phyloP scores from a whole-genome alignment of 352 stramenopile genomes.

The Albugo laibachii region DNA sequence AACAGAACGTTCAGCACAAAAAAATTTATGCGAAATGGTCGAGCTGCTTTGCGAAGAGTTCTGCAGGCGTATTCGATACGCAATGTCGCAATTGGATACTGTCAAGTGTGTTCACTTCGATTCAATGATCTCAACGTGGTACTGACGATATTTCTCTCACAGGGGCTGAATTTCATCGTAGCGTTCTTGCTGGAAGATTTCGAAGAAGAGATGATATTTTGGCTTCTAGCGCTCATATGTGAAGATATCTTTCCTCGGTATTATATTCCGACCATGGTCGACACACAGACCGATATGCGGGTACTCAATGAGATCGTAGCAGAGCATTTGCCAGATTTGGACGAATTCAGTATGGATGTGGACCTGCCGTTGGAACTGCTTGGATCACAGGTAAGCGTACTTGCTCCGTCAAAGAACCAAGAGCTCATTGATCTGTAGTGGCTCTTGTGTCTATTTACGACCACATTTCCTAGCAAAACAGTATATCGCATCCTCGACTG shows the following conservation, averaged over 20 bases:
- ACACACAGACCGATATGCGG: slow-evolving; percentile 78
- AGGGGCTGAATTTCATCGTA: slow-evolving; percentile 80
- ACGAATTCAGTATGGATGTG: slow-evolving; percentile 54
- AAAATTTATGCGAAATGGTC: slow-evolving; percentile 31
- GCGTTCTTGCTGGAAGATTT: slow-evolving; percentile 58
- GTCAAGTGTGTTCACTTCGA: slow-evolving; percentile 20
- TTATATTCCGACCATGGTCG: slow-evolving; percentile 78
- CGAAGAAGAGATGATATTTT: slow-evolving; percentile 80
- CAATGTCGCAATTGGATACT: slow-evolving; percentile 69
- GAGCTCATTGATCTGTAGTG: slow-evolving; percentile 35
- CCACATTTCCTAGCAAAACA: slow-evolving; percentile 73
- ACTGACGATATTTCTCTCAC: neutral
- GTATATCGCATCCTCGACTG: slow-evolving; percentile 78
- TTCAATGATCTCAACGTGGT: neutral
- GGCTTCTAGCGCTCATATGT: slow-evolving; percentile 70
- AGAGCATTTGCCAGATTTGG: slow-evolving; percentile 47
- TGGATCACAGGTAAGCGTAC: slow-evolving; percentile 30
- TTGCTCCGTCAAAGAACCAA: too few species aligned
- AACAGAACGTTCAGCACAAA: slow-evolving; percentile 63
- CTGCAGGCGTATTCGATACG: slow-evolving; percentile 62
- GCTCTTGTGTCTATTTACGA: slow-evolving; percentile 82
- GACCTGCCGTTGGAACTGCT: slow-evolving; percentile 73
- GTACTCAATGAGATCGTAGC: slow-evolving; percentile 74
- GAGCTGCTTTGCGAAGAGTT: slow-evolving; percentile 33
- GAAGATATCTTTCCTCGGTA: slow-evolving; percentile 80